Conservation (phyloP, 139 green algal genomes). For the Chlamydomonas sp. region DNA sequence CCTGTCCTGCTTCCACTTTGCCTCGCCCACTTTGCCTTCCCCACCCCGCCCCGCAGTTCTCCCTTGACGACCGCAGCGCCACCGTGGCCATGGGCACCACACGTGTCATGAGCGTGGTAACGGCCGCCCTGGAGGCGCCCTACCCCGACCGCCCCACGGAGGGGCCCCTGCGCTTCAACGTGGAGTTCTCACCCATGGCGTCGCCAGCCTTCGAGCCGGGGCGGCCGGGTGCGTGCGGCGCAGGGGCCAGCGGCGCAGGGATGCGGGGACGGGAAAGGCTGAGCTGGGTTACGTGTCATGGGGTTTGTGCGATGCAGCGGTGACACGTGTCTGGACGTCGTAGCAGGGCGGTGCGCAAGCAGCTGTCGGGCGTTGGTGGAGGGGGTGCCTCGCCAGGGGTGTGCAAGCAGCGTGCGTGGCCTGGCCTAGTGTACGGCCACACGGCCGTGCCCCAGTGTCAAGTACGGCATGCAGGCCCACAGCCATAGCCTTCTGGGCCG, state of each 20-base stretch:
- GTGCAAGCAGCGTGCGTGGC: background rate
- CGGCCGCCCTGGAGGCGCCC: conserved; percentile 72
- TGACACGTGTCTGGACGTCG: too few relatives aligned
- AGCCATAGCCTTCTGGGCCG: background rate
- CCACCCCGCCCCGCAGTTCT: conserved; percentile 43
- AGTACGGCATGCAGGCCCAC: too few relatives aligned
- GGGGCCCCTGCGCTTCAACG: conserved; percentile 83
- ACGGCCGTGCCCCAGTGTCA: too few relatives aligned
- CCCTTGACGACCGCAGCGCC: conserved; percentile 66
- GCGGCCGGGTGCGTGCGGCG: conserved; percentile 20
- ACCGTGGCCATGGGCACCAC: conserved; percentile 82
- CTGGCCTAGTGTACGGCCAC: background rate
- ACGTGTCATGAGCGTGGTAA: conserved; percentile 72
- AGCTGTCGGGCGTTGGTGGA: too few relatives aligned
- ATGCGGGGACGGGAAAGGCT: background rate
- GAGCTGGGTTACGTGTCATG: background rate
- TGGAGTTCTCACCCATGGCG: conserved; percentile 86
- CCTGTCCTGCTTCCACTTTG: background rate
- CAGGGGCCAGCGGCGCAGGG: background rate
- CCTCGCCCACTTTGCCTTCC: background rate
- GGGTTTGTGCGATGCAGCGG: too few relatives aligned
- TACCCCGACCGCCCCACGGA: conserved; percentile 81
- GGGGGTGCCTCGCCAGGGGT: background rate
- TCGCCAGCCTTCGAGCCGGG: conserved; percentile 74
- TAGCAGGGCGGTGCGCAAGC: too few relatives aligned